Percentiles rank a stretch among this genome's conserved stretches.
Conservation (phyloP, 2,329 filamentous ascomycete genomes). For the Colletotrichum sp. region DNA sequence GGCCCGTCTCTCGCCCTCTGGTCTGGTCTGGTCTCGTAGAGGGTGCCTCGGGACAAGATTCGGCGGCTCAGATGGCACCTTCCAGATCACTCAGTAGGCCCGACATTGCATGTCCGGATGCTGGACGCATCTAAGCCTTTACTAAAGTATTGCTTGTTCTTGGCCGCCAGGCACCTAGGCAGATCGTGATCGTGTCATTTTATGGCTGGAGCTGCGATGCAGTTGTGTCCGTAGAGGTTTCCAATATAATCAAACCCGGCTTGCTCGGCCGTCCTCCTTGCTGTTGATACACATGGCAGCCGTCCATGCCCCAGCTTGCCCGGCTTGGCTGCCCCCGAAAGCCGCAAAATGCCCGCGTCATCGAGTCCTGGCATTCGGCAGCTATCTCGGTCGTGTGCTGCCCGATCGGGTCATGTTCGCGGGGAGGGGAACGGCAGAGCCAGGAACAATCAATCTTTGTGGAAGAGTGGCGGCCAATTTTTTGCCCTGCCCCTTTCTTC, state of each 20-base stretch:
- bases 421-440: neutral
- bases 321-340: neutral
- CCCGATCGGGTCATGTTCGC: constrained; percentile 1
- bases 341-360: constrained; percentile 6
- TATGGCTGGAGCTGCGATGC: neutral
- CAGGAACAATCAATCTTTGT: neutral
- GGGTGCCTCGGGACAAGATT: neutral
- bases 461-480: neutral
- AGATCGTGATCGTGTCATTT: neutral
- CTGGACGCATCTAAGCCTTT: neutral
- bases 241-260: neutral
- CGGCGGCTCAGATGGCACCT: neutral
- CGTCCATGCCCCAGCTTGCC: neutral
- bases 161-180: neutral
- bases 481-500: neutral
- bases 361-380: neutral
- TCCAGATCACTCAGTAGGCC: neutral
- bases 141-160: neutral
- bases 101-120: neutral
- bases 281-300: neutral
- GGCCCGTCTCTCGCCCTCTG: neutral
- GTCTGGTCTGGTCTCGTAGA: neutral
- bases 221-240: neutral
- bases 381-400: neutral
- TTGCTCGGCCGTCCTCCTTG: neutral